Percentiles rank a stretch among this genome's conserved stretches.
phyloP scores from a whole-genome alignment of 2,329 filamentous ascomycete genomes.

The Dactylellina leptospora region DNA sequence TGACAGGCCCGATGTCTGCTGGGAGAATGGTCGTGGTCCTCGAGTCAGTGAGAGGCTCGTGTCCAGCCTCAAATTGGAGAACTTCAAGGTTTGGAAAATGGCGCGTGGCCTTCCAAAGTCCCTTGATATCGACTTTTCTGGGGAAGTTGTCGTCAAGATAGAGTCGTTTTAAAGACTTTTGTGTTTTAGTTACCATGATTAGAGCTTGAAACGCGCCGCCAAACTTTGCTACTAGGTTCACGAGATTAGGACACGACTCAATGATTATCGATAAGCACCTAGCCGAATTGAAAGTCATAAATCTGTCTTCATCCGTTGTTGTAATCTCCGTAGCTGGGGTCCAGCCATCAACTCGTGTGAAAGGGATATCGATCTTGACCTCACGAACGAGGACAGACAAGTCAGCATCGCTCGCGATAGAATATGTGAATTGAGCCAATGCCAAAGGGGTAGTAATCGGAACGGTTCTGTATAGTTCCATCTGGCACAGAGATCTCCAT shows the following conservation, averaged over 20 bases:
- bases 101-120: constrained; percentile 19
- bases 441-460: constrained; percentile 26
- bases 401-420: background rate
- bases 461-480: constrained; percentile 30
- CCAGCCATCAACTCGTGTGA: constrained; percentile 32
- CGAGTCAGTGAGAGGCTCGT: constrained; percentile 1
- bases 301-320: constrained; percentile 11
- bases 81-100: constrained; percentile 28
- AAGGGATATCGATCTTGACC: constrained; percentile 41
- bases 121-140: constrained; percentile 11
- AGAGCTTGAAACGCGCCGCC: constrained; percentile 28
- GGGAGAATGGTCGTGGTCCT: background rate
- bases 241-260: constrained; percentile 26
- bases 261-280: constrained; percentile 21
- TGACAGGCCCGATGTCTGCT: background rate
- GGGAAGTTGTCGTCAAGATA: constrained; percentile 17
- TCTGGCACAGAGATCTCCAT: constrained; percentile 36
- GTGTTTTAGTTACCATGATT: constrained; percentile 10
- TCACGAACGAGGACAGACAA: constrained; percentile 21
- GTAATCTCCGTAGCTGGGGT: constrained; percentile 4
- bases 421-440: constrained; percentile 14
- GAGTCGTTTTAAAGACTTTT: constrained; percentile 6
- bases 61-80: constrained; percentile 22
- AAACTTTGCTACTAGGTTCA: constrained; percentile 31
- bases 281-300: constrained; percentile 6